Conservation (phyloP, 129 eudicot genomes). For the Deinandra increscens region DNA sequence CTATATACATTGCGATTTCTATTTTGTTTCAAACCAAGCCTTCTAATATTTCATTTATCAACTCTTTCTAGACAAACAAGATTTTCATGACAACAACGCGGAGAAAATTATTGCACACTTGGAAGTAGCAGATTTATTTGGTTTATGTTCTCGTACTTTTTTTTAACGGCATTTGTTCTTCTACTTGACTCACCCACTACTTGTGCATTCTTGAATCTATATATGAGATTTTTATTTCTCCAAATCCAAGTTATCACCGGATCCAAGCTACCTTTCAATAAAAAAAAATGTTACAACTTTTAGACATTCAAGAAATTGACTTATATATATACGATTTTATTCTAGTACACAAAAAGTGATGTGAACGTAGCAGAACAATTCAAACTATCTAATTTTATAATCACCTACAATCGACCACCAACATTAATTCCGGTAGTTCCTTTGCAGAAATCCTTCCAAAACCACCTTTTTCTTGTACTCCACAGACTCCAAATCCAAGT, state of each 20-base stretch:
- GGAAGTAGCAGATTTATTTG: too few species aligned
- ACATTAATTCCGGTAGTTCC: slow-evolving; percentile 38
- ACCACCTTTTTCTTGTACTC: slow-evolving; percentile 57
- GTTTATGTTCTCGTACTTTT: too few species aligned
- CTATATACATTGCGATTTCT: too few species aligned
- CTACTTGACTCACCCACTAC: too few species aligned
- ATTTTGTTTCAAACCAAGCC: too few species aligned
- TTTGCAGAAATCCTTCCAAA: slow-evolving; percentile 54
- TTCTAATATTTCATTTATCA: too few species aligned
- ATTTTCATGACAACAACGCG: too few species aligned
- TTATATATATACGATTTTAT: background rate
- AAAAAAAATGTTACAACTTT: background rate
- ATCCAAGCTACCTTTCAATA: background rate
- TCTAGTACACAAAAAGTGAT: background rate
- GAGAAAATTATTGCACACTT: too few species aligned
- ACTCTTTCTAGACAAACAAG: too few species aligned
- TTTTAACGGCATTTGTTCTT: too few species aligned
- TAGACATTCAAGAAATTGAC: background rate
- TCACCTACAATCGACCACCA: slow-evolving; percentile 32
- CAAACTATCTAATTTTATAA: background rate
- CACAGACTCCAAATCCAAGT: slow-evolving; percentile 27
- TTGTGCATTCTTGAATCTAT: background rate
- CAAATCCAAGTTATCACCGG: too few species aligned
- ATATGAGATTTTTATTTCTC: too few species aligned
- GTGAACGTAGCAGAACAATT: background rate